Base-by-base conservation (phyloP, 1,284 basidiomycete species). In the Trametes sp. region DNA sequence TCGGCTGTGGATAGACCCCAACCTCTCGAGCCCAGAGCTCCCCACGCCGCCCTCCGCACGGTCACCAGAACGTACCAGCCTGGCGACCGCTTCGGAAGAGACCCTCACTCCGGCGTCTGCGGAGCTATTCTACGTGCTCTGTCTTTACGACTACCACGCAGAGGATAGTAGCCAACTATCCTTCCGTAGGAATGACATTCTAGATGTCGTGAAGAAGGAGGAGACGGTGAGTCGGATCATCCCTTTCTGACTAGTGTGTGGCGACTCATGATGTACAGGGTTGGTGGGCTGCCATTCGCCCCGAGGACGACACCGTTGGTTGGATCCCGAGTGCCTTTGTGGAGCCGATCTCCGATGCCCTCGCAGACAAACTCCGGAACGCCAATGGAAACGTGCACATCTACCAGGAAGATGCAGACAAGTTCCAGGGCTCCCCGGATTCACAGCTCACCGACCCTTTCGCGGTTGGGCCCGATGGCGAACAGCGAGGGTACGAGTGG, bases 241-340 rank as follows among this genome's bases (percentile, higher is more conserved):
- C n/a, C 10, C 19, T 21, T n/a, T 44, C 38, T 38, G 9, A 11
- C 5, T 28, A 16, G 52, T 23, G 8, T 24, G 28, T 46, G 23
- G 26, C 29, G 9, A 28, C 54, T 38, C 23, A 58, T 21, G 19
- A 16, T 29, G 23, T n/a, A 6, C 52, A 75, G 74, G 90, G 91
- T 8, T 92, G 90, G 90, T 92, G 89, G 89, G 90, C 88, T 29
- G 91, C 90, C 31, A 82, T 88, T 73, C 81, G 84, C n/a, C 77
- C 76, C 10, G 81, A 82, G 45, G 80, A 79, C 11, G 77, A 81
- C 55, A 74, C 75, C 38, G 81, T 90, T 45, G 89, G 90, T 54
- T 93, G 91, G 90, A 86, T 93, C 65, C 90, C 90, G 26, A 70
- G 73, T 67, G 66, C 73, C 58, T 71, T 73, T 66, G 70, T 78